These are phyloP conservation scores for Chaetoceros tenuissimus DNA, from an alignment of 108 stramenopile species.

Conservation along the genomic window DNA sequence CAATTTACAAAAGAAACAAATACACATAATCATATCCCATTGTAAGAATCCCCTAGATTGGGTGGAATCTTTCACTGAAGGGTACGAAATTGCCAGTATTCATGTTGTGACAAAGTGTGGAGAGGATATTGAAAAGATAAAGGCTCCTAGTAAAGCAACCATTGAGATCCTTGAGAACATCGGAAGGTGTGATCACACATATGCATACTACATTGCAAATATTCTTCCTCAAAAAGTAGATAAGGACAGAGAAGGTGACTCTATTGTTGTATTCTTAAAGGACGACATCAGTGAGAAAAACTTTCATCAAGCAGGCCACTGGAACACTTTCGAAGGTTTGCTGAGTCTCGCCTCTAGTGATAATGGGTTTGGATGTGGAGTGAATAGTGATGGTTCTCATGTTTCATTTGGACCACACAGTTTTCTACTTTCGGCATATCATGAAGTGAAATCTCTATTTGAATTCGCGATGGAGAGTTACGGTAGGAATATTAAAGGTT, in stretches of 20 bases:
- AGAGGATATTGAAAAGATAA: slow-evolving; percentile 10
- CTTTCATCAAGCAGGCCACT: slow-evolving; percentile 12
- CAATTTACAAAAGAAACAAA: no score
- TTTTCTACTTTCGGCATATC: slow-evolving; percentile 18
- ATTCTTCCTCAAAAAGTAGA: no score
- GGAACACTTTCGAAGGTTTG: slow-evolving; percentile 7
- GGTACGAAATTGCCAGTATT: slow-evolving; percentile 11
- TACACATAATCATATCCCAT: slow-evolving; percentile 5
- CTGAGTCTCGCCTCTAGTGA: no score
- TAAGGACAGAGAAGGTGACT: slow-evolving; percentile 7
- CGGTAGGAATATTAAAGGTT: slow-evolving; percentile 5
- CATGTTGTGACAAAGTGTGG: slow-evolving; percentile 28
- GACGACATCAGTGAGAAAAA: slow-evolving; percentile 4
- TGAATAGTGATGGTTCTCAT: no score
- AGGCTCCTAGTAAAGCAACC: slow-evolving; percentile 8
- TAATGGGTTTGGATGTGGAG: no score
- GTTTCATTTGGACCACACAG: no score
- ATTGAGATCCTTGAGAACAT: slow-evolving; percentile 25
- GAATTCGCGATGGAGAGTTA: slow-evolving; percentile 8
- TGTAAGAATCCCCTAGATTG: slow-evolving; percentile 1
- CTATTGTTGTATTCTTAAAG: slow-evolving; percentile 19
- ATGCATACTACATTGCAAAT: slow-evolving; percentile 20
- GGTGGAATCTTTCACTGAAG: slow-evolving; percentile 6
- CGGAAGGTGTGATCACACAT: slow-evolving; percentile 32
- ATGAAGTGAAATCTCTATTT: slow-evolving; percentile 3